phyloP scores from a whole-genome alignment of 768 basidiomycete species.

The Lepiota venenata region DNA sequence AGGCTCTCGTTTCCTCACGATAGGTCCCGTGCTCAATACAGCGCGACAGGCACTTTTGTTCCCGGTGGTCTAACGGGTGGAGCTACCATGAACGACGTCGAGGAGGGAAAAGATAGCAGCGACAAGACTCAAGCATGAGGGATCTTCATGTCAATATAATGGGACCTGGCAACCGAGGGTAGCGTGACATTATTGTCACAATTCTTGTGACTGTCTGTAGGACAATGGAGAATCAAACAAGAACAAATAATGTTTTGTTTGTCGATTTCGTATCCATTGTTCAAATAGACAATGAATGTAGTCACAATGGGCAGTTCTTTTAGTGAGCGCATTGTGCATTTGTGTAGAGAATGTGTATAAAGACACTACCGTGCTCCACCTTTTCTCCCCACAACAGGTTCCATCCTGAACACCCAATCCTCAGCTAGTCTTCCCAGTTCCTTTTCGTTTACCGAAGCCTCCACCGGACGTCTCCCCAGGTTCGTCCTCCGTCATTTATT shows the following conservation, averaged over 20 bases:
- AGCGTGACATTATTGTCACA: no score
- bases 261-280: neutral
- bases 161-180: no score
- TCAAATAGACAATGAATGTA: no score
- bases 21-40: neutral
- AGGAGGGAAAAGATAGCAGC: neutral
- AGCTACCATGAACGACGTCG: neutral
- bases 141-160: no score
- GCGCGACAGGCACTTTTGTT: conserved; percentile 17
- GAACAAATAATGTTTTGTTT: neutral
- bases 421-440: neutral
- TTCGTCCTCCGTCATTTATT: neutral
- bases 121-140: neutral
- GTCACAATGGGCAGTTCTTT: no score
- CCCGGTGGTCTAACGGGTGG: conserved; percentile 20
- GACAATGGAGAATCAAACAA: neutral
- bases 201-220: no score
- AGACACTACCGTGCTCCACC: neutral
- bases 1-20: neutral
- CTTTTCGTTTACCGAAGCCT: neutral
- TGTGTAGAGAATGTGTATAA: neutral
- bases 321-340: no score
- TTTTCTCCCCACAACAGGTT: neutral
- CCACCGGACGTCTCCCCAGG: neutral
- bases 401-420: conserved; percentile 5